Percentiles rank a stretch among this genome's conserved stretches.
phyloP scores from a whole-genome alignment of 768 basidiomycete species.

The Amanita polypyramis region DNA sequence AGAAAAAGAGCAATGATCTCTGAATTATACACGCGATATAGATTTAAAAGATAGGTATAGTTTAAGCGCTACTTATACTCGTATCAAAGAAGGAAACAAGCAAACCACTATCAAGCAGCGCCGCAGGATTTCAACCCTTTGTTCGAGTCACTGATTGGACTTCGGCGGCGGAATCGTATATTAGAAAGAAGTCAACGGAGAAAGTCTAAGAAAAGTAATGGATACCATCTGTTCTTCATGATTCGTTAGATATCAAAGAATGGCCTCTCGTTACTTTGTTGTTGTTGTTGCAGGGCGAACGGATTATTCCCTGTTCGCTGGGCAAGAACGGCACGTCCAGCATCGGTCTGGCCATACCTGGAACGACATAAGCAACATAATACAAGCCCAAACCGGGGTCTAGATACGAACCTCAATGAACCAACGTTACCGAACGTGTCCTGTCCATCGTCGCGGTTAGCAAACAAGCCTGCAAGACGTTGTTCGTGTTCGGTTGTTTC shows the following conservation, averaged over 20 bases:
- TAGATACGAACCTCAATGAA: conserved; percentile 42
- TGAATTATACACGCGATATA: no score
- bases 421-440: conserved; percentile 96
- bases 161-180: not conserved
- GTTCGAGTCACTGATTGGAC: no score
- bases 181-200: not conserved
- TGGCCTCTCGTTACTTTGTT: conserved; percentile 55
- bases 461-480: conserved; percentile 73
- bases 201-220: not conserved
- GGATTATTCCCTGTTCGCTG: conserved; percentile 58
- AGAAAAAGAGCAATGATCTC: no score
- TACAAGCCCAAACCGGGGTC: not conserved
- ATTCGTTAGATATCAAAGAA: conserved; percentile 60
- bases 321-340: conserved; percentile 30
- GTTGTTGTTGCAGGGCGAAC: conserved; percentile 45
- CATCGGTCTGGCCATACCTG: conserved; percentile 52
- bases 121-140: no score
- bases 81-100: no score
- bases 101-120: no score
- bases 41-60: no score
- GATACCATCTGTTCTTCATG: not conserved
- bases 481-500: conserved; percentile 53
- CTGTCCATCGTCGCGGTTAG: conserved; percentile 82
- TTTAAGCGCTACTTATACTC: no score
- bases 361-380: not conserved